Base-by-base conservation (phyloP, 2,329 filamentous ascomycete species). In the Alternaria ventricosa region DNA sequence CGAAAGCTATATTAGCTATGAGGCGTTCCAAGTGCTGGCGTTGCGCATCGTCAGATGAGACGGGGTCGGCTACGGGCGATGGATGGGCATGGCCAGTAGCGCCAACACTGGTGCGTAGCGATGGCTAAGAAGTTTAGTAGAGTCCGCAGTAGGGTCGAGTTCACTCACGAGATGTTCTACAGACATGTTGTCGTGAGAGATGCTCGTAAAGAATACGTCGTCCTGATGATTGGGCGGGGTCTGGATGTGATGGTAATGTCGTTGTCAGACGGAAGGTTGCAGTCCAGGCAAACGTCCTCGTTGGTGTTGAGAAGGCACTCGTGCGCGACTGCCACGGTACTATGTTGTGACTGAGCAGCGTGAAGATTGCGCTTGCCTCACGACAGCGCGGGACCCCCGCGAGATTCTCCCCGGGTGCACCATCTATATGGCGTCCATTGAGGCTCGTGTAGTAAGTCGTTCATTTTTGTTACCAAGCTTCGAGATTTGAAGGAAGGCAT, bases 401-500 rank as follows among this genome's bases (percentile, higher is more conserved):
- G 30, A 33, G 25, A 18, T 28, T 28, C 27, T 58, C 28, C 13
- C 30, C n/a, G 9, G 46, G 23, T 46, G 9, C 18, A 27, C 44
- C 23, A n/a, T 22, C 73, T 77, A 84, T 18, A 84, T 79, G 8
- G 83, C 82, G 68, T 86, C 84, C 82, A 86, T 85, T n/a, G 79
- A 82, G 4, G 84, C 84, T 62, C 84, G 77, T 12, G 84, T 86
- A 18, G 86, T 93, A 65, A 99, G 85, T 63, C 97, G 93, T 83
- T 99, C 96, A 76, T 98, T 97, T 85, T 97, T 97, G 79, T 99
- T 99, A 20, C 96, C 96, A 61, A 99, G 85, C 79, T 97, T 96
- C 6, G 93, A 97, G 64, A 99, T 97, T 78, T 98, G 94, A 67
- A 99, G 82, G 76, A 99, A 99, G 0, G 92, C 94, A 82, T 99